Percentiles rank a stretch among this genome's conserved stretches.
These are phyloP conservation scores for Asterella californica DNA, from an alignment of 225 moss, liverwort and hornwort genomes.

Conservation along the genomic window DNA sequence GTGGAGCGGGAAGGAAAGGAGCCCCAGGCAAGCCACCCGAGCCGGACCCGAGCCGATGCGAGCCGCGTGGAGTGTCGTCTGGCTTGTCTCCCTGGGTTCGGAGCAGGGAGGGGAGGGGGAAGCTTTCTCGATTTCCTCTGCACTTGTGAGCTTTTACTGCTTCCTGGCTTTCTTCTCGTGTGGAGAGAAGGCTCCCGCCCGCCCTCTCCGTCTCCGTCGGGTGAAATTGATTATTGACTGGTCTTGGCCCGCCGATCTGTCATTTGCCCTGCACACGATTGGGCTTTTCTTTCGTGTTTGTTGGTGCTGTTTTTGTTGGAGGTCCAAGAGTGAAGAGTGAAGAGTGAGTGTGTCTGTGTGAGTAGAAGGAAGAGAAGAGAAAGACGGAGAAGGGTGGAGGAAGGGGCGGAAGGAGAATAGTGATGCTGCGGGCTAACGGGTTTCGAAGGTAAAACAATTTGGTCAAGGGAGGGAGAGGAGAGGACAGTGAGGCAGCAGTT, in stretches of 20 bases:
- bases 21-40: no score
- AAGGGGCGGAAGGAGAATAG: neutral
- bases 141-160: neutral
- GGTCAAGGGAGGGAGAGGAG: neutral
- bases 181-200: no score
- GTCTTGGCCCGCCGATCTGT: neutral
- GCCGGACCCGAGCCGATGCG: no score
- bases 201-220: neutral
- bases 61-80: no score
- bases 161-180: neutral
- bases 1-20: no score
- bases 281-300: neutral
- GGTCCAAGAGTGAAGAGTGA: neutral
- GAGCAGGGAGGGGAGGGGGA: neutral
- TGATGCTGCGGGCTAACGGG: neutral
- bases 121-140: neutral
- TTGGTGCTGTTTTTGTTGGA: neutral
- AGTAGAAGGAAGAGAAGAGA: neutral
- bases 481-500: neutral
- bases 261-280: neutral
- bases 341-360: no score
- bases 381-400: neutral
- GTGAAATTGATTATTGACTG: neutral
- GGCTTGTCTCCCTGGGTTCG: no score
- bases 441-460: neutral